phyloP scores from a whole-genome alignment of 2,329 filamentous ascomycete species.

The Madurella mycetomatis region DNA sequence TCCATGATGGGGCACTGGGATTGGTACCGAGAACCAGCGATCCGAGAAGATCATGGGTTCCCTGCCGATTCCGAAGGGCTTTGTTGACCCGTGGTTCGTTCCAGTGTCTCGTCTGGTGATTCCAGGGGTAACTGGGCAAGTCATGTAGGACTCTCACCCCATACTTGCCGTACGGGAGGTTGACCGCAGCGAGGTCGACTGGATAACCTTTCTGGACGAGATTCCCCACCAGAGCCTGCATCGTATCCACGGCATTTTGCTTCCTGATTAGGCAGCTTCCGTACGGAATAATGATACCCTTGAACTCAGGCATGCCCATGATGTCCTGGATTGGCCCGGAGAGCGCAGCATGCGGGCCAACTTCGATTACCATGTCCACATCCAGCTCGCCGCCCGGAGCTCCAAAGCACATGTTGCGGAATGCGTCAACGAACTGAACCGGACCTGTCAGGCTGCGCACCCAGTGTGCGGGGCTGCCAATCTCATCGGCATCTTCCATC shows the following conservation, averaged over 20 bases:
- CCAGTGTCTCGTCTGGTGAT: conserved; percentile 41
- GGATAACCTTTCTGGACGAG: conserved; percentile 31
- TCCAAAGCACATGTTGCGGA: conserved; percentile 22
- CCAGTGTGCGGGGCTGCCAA: conserved; percentile 24
- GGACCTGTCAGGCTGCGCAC: conserved; percentile 30
- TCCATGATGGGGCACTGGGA: conserved; percentile 32
- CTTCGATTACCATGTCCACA: conserved; percentile 30
- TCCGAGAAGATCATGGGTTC: conserved; percentile 38
- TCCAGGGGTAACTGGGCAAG: conserved; percentile 44
- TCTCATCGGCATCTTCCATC: conserved; percentile 14
- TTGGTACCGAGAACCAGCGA: conserved; percentile 28
- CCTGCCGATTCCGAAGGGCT: conserved; percentile 32
- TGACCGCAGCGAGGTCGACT: conserved; percentile 31
- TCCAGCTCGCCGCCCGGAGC: conserved; percentile 17
- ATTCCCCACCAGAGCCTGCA: conserved; percentile 29
- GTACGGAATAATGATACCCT: conserved; percentile 15
- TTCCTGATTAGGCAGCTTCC: conserved; percentile 20
- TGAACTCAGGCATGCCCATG: conserved; percentile 23
- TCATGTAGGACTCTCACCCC: conserved; percentile 30
- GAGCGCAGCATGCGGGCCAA: conserved; percentile 35
- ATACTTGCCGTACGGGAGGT: conserved; percentile 29
- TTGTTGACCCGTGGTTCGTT: conserved; percentile 33
- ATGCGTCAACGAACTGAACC: conserved; percentile 34
- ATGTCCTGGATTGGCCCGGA: conserved; percentile 34
- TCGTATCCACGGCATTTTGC: conserved; percentile 27